Base-by-base conservation (phyloP, 2,329 filamentous ascomycete species). In the Colletotrichum abscissum region DNA sequence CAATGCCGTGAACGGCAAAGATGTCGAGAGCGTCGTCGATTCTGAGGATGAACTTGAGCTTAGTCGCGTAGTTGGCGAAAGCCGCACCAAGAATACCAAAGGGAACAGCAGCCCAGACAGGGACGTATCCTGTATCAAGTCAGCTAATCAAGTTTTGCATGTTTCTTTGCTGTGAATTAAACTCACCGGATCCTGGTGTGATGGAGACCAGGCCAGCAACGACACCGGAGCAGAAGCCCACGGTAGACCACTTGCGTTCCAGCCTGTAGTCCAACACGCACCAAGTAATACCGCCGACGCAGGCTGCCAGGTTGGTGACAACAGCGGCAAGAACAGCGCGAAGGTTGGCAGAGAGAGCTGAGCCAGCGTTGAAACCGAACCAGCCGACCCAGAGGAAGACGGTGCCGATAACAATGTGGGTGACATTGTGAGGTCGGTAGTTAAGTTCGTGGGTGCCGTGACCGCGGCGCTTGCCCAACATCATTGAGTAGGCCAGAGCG, bases 301-400 rank as follows among this genome's bases (percentile, higher is more conserved):
- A 94, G 46, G 95, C 95, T 28, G 95, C 92, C 35, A 97, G 85
- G 81, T 97, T 97, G 67, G 95, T 97, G 56, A 96, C 94, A 1
- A 96, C 88, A 12, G 93, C 93, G 57, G 95, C 95, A 92, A 97
- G 95, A 78, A 97, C 89, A 57, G 94, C 94, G 62, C 95, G 92
- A 79, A 97, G 83, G 82, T 97, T 97, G 64, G 94, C 94, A 62
- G 92, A 88, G 68, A 97, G 86, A 16, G 94, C 95, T 19, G 93
- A 95, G 76, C 95, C 95, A 63, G 94, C 94, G 78, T 97, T 98
- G 90, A 98, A 98, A 60, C 95, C 95, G 79, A 97, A 97, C 95
- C 95, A 98, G 67, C 95, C 95, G 19, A 97, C 93, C 95, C 95
- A 98, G 19, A 98, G 91, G 84, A 98, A 97, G 59, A 97, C 94